Percentiles rank a stretch among this genome's conserved stretches.
These are phyloP conservation scores for Streptanthus diversifolius DNA, from an alignment of 345 rosid genomes.

Conservation along the genomic window DNA sequence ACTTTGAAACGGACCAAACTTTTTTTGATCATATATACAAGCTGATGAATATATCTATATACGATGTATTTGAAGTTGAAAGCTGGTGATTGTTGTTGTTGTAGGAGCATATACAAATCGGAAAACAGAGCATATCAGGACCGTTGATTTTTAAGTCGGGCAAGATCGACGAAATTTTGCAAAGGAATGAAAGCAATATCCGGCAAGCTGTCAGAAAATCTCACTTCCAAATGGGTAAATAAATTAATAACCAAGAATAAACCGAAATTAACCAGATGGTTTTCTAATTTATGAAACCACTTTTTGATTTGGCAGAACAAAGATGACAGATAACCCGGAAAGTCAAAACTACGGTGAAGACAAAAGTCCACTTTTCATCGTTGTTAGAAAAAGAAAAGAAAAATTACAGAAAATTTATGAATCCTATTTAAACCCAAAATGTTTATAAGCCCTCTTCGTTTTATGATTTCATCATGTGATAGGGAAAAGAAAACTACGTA, in stretches of 20 bases:
- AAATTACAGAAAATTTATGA: neutral
- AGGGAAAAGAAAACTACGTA: neutral
- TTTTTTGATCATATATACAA: neutral
- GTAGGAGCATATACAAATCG: constrained; percentile 19
- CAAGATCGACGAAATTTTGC: constrained; percentile 44
- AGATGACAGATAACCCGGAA: constrained; percentile 19
- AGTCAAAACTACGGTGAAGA: neutral
- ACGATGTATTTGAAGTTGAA: neutral
- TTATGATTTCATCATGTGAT: neutral
- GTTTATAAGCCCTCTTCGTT: constrained; percentile 3
- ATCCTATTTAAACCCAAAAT: neutral
- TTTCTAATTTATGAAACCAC: neutral
- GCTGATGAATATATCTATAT: neutral
- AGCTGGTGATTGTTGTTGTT: neutral
- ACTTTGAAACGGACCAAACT: neutral
- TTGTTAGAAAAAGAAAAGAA: constrained; percentile 5
- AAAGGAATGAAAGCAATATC: constrained; percentile 53
- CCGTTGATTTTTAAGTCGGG: constrained; percentile 44
- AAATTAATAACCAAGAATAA: neutral
- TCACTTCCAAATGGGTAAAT: constrained; percentile 42
- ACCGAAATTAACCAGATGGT: neutral
- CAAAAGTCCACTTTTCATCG: neutral
- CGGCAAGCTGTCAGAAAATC: constrained; percentile 49
- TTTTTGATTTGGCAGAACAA: constrained; percentile 7
- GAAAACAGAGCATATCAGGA: constrained; percentile 43